phyloP scores from a whole-genome alignment of 73 alveolate species.

The Symbiodinium pilosum region DNA sequence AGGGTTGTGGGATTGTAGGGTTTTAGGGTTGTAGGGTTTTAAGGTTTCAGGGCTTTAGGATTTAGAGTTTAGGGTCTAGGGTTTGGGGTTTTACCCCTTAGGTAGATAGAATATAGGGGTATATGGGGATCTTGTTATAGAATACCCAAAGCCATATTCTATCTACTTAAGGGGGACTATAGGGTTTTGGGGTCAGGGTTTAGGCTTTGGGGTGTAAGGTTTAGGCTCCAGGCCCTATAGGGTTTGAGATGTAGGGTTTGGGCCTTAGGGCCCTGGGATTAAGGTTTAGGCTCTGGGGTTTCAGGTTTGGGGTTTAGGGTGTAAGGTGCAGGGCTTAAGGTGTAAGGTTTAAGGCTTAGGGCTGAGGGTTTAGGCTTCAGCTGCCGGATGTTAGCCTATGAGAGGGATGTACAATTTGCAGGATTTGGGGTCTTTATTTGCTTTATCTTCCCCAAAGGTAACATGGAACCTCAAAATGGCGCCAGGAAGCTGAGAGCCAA shows the following conservation, averaged over 20 bases:
- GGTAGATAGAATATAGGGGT: too few relatives aligned
- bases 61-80: too few relatives aligned
- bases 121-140: too few relatives aligned
- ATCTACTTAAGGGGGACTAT: not conserved
- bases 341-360: slow-evolving; percentile 25
- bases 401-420: slow-evolving; percentile 46
- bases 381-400: slow-evolving; percentile 49
- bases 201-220: not conserved
- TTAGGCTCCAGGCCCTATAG: not conserved
- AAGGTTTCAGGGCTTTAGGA: too few relatives aligned
- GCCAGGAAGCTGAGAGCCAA: slow-evolving; percentile 43
- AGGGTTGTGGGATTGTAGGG: too few relatives aligned
- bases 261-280: too few relatives aligned
- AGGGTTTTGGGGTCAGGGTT: not conserved
- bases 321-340: slow-evolving; percentile 42
- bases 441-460: slow-evolving; percentile 40
- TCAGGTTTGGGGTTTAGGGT: not conserved
- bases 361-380: slow-evolving; percentile 48
- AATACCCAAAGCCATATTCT: too few relatives aligned
- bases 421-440: slow-evolving; percentile 13
- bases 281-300: too few relatives aligned
- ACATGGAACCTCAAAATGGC: slow-evolving; percentile 36
- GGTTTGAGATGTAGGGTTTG: too few relatives aligned
- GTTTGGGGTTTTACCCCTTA: too few relatives aligned
- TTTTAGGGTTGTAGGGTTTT: too few relatives aligned